Conservation (phyloP, 2,329 filamentous ascomycete species). For the Aspergillus sp. region DNA sequence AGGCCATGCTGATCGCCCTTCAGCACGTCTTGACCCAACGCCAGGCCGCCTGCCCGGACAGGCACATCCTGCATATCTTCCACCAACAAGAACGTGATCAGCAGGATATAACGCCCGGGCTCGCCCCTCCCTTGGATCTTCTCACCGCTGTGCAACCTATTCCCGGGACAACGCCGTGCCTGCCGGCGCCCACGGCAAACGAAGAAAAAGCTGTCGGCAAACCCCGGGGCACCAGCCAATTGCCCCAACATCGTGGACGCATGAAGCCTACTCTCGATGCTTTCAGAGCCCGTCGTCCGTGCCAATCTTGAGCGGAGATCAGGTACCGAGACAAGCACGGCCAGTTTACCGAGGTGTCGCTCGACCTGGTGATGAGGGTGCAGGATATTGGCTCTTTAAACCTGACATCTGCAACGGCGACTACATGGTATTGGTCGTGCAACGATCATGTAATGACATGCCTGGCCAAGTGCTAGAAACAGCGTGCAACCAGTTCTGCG, state of each 20-base stretch:
- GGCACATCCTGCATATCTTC: constrained; percentile 23
- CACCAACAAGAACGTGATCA: constrained; percentile 44
- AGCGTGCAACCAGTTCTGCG: constrained; percentile 65
- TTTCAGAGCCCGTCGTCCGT: constrained; percentile 57
- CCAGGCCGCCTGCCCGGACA: constrained; percentile 38
- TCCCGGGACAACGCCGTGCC: constrained; percentile 22
- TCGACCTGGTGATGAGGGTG: constrained; percentile 68
- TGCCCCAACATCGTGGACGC: too few relatives aligned
- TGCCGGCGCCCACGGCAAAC: constrained; percentile 35
- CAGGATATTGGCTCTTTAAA: constrained; percentile 73
- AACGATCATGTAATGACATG: constrained; percentile 56
- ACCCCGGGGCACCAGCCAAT: constrained; percentile 42
- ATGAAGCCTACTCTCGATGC: constrained; percentile 35
- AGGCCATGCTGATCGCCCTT: constrained; percentile 60
- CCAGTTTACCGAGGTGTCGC: constrained; percentile 53
- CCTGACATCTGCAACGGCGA: constrained; percentile 64
- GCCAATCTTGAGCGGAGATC: constrained; percentile 58
- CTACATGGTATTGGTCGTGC: constrained; percentile 59
- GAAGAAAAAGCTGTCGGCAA: constrained; percentile 44
- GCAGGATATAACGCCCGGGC: constrained; percentile 54
- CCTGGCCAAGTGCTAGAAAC: constrained; percentile 64
- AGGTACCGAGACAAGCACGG: constrained; percentile 48
- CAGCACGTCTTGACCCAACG: constrained; percentile 38
- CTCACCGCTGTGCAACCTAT: constrained; percentile 49
- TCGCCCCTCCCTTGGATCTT: constrained; percentile 59